phyloP scores from a whole-genome alignment of 2,329 filamentous ascomycete species.

The Lasiodiplodia gonubiensis region DNA sequence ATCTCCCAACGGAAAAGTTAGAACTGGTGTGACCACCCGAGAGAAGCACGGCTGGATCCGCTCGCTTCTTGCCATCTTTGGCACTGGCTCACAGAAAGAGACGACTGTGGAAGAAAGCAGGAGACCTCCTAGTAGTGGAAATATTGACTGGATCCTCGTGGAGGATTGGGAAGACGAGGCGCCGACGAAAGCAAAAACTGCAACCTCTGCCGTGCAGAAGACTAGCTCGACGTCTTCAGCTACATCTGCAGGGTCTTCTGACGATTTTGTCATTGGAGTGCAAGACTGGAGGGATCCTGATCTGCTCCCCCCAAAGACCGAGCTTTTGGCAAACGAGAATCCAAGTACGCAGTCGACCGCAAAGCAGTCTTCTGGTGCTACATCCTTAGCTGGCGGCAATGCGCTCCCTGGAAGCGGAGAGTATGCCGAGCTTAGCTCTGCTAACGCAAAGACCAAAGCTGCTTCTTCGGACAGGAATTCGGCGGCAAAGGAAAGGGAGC shows the following conservation, averaged over 20 bases:
- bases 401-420: conserved; percentile 76
- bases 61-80: conserved; percentile 52
- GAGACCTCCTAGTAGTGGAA: conserved; percentile 73
- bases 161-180: conserved; percentile 66
- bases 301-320: conserved; percentile 58
- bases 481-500: conserved; percentile 1
- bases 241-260: conserved; percentile 38
- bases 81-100: conserved; percentile 41
- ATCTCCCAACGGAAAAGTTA: neutral
- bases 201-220: conserved; percentile 7
- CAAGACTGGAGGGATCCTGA: conserved; percentile 87
- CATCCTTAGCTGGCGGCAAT: conserved; percentile 64
- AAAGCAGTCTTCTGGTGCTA: conserved; percentile 17
- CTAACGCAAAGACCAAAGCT: neutral
- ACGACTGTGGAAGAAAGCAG: conserved; percentile 57
- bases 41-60: conserved; percentile 53
- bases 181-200: conserved; percentile 34
- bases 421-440: conserved; percentile 52
- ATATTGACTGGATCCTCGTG: conserved; percentile 73
- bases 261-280: conserved; percentile 80
- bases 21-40: conserved; percentile 25
- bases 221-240: conserved; percentile 33
- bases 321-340: conserved; percentile 30
- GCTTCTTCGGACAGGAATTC: neutral
- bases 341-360: conserved; percentile 30